phyloP scores from a whole-genome alignment of 78 protist genomes.

The Tieghemostelium lacteum region DNA sequence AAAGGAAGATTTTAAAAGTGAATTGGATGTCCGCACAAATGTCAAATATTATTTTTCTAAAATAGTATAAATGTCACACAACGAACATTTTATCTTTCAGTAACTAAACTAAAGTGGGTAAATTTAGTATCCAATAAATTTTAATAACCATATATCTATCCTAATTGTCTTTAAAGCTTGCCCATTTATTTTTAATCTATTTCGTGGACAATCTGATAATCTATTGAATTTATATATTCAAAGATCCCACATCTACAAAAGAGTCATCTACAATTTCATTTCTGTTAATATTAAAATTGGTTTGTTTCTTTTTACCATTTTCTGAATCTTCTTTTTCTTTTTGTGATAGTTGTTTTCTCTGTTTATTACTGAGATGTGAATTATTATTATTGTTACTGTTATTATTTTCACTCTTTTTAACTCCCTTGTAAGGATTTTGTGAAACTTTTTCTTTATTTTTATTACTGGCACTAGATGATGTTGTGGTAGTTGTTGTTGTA shows the following conservation, averaged over 20 bases:
- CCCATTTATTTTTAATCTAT: too few species aligned
- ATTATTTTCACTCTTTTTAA: background rate
- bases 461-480: background rate
- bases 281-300: conserved; percentile 34
- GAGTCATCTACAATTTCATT: conserved; percentile 32
- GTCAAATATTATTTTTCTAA: too few species aligned
- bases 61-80: too few species aligned
- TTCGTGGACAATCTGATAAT: too few species aligned
- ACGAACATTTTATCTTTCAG: too few species aligned
- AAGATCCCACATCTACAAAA: conserved; percentile 19
- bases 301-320: background rate
- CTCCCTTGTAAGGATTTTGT: conserved; percentile 56
- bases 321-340: background rate
- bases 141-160: too few species aligned
- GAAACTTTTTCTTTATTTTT: conserved; percentile 2
- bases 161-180: too few species aligned
- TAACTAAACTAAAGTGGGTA: too few species aligned
- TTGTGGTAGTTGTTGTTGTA: conserved; percentile 12
- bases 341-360: conserved; percentile 19
- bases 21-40: too few species aligned
- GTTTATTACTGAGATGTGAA: conserved; percentile 25
- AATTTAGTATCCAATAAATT: too few species aligned
- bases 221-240: conserved; percentile 35
- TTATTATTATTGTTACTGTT: background rate
- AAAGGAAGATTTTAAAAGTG: too few species aligned